Evolutionary conservation across 768 basidiomycete genomes (phyloP), one percentile per base, ranked within the genome.

Genomic region (Psilocybe sp.): DNA sequence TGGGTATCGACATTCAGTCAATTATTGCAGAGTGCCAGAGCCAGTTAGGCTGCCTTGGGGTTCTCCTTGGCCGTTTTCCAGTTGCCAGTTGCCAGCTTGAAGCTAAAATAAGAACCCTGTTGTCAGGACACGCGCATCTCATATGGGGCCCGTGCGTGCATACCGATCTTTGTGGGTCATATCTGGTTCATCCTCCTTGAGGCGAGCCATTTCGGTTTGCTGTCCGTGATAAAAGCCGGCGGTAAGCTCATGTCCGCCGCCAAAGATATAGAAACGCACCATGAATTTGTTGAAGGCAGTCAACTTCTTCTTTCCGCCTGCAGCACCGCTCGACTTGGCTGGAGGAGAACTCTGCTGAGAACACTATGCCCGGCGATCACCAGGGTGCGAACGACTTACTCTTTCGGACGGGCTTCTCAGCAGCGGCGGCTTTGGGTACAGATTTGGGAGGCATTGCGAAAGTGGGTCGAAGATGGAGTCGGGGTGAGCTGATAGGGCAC

Each of bases 21-120:
- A 38, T 6, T 32, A 45, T 39, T 36, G 50, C 36, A 41, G 15
- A 13, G 50, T 46, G 35, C 34, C 23, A 43, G 41, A 18, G 18
- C 38, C 15, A 18, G 15, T 66, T 58, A 71, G 20, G 65, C 60
- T 31, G 65, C 60, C 58, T 68, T 80, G 0, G 81, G 79, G 59
- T 87, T 86, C 64, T 86, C 84, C 60, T 81, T 82, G 44, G 85
- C 76, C 56, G 74, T 80, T 68, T 87, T 88, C 88, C 88, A 91
- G 71, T 89, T 89, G 40, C 80, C 55, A 1, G 88, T 85, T 14
- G 88, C 88, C 45, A 76, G 57, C 67, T 86, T 89, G 71, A 91
- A 86, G 60, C 86, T 85, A 51, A 28, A 52, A 58, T 47, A 32
- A 16, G 28, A 13, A 18, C 14, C 31, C 9, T 28, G n/a, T 36